phyloP scores from a whole-genome alignment of 495 filamentous ascomycete species.

The Aspergillus mulundensis region DNA sequence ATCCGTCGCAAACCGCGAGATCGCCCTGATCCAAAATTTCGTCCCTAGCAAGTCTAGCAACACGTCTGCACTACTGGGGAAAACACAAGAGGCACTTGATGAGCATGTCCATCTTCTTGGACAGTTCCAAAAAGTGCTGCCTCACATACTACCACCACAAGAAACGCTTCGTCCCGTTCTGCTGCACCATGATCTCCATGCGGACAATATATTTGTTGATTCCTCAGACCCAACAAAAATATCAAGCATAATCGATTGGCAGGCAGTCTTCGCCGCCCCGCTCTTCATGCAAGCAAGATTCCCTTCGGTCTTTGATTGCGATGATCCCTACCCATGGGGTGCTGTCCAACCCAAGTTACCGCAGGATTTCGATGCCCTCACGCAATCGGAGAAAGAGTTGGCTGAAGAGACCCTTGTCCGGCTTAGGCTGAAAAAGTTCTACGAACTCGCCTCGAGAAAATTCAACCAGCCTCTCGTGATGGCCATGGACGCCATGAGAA shows the following conservation, averaged over 20 bases:
- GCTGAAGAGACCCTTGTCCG: constrained; percentile 12
- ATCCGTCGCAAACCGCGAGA: constrained; percentile 15
- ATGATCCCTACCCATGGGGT: constrained; percentile 19
- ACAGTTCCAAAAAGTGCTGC: constrained; percentile 16
- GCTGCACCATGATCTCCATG: constrained; percentile 21
- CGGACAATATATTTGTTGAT: constrained; percentile 23
- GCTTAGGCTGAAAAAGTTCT: constrained; percentile 17
- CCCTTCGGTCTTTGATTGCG: constrained; percentile 17
- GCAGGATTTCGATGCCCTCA: constrained; percentile 14
- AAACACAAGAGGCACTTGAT: neutral
- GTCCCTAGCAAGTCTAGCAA: neutral
- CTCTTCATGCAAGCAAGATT: constrained; percentile 21
- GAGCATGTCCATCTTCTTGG: constrained; percentile 16
- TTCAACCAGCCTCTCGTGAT: constrained; percentile 17
- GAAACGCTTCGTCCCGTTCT: constrained; percentile 11
- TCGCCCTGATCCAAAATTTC: constrained; percentile 7
- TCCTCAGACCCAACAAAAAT: constrained; percentile 17
- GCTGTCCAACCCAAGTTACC: constrained; percentile 18
- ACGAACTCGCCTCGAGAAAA: constrained; percentile 21
- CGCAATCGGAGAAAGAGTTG: constrained; percentile 7
- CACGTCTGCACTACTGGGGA: neutral
- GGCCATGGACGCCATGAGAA: constrained; percentile 19
- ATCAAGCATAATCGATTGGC: constrained; percentile 22
- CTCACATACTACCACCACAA: constrained; percentile 16
- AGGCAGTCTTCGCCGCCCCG: constrained; percentile 15